Percentiles rank a stretch among this genome's conserved stretches.
These are phyloP conservation scores for Marasmius sp. DNA, from an alignment of 1,284 basidiomycete genomes.

Conservation along the genomic window DNA sequence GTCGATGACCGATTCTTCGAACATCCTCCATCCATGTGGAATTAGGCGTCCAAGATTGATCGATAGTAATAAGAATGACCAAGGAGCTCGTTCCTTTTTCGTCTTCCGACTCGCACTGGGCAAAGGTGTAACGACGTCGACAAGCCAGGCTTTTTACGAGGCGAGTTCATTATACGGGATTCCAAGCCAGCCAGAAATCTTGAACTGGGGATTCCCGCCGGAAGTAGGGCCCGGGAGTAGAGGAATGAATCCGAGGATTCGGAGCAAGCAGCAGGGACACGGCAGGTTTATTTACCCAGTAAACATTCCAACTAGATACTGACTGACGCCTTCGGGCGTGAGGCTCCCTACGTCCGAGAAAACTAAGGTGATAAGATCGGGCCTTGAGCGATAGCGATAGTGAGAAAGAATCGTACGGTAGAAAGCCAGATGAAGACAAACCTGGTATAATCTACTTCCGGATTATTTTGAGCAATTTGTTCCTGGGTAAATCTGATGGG, in stretches of 20 bases:
- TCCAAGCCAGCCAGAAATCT: too few species aligned
- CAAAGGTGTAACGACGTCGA: neutral
- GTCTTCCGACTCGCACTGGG: neutral
- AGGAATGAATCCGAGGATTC: neutral
- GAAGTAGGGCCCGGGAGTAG: too few species aligned
- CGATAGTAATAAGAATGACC: neutral
- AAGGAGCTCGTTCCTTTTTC: neutral
- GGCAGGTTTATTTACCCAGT: constrained; percentile 48
- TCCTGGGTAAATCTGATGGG: constrained; percentile 62
- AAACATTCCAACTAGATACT: constrained; percentile 90
- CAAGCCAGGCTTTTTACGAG: too few species aligned
- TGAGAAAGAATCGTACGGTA: constrained; percentile 17
- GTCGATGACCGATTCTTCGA: neutral
- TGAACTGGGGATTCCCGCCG: neutral
- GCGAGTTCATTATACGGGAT: too few species aligned
- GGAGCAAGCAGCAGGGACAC: neutral
- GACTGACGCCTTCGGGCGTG: constrained; percentile 89
- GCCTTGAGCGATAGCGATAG: constrained; percentile 41
- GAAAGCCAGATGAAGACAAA: constrained; percentile 25
- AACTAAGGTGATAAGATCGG: constrained; percentile 86
- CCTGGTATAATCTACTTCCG: constrained; percentile 84
- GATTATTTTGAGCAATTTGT: constrained; percentile 77
- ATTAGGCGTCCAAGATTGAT: neutral
- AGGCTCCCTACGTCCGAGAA: constrained; percentile 92
- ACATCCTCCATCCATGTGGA: neutral